Evolutionary conservation across 2,329 filamentous ascomycete species (phyloP), one percentile per base, ranked within the genome.

Genomic region (Neopestalotiopsis sp.): DNA sequence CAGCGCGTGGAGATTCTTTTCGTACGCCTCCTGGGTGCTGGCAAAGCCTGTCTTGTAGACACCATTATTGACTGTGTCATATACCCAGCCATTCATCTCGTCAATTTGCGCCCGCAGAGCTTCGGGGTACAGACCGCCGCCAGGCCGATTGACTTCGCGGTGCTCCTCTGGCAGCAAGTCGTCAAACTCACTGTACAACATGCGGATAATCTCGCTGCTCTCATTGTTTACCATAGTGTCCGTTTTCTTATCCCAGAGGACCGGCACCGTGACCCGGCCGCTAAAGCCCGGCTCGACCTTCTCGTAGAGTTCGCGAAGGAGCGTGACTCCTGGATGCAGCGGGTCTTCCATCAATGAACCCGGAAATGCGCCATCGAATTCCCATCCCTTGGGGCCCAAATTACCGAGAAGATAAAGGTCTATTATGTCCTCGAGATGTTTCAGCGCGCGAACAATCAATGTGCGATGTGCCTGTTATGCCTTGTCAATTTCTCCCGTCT

Each of bases 191-290:
- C 86, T 85, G 79, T 94, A 94, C 70, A 96, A 84, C 91, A 95
- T 95, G 72, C 93, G 88, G 73, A 96, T 94, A 73, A 96, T 95
- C 78, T 96, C 94, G 66, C 89, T 89, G 67, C 90, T 92, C 83
- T 96, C 94, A 72, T 97, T 97, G 84, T 88, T 94, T 61, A 96
- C 93, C 72, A 95, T 92, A 17, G 85, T 88, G 63, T 90, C 87
- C 30, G 85, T 83, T 77, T 91, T 88, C 77, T 89, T 91, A 73
- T 93, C 91, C 83, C 89, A 93, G 10, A 94, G 84, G 0, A 91
- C 89, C 0, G 92, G 92, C 1, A 95, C 92, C 0, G 92, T 94
- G 76, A 92, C 93, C 7, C 92, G 86, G 0, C 91, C 92, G 0
- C 81, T 79, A 30, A 94, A 96, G 66, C 90, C 83, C 0, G 89